phyloP scores from a whole-genome alignment of 164 flowering plant genomes.

The Saururus chinensis region DNA sequence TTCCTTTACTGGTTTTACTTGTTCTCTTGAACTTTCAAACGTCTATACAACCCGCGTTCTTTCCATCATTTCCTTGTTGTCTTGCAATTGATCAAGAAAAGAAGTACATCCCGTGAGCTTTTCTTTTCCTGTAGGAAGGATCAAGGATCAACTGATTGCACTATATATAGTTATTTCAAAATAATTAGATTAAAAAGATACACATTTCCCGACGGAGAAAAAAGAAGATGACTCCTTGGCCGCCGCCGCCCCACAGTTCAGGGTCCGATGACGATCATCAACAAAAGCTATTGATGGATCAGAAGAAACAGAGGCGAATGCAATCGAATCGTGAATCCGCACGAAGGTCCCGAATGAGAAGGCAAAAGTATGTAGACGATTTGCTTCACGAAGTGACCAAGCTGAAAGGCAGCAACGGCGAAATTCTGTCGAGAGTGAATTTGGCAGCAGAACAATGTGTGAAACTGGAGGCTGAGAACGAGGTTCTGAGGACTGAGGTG shows the following conservation, averaged over 20 bases:
- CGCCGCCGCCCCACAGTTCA: background rate
- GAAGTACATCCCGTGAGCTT: too few species aligned
- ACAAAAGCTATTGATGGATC: constrained; percentile 49
- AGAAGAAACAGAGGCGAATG: constrained; percentile 83
- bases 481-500: constrained; percentile 20
- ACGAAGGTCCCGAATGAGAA: constrained; percentile 80
- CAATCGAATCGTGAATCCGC: constrained; percentile 93
- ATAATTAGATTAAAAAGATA: too few species aligned
- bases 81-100: background rate
- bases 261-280: constrained; percentile 1
- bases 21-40: constrained; percentile 39
- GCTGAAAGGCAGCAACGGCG: background rate
- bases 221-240: background rate
- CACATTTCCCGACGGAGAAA: too few species aligned
- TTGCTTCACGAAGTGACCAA: background rate
- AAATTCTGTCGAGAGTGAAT: too few species aligned
- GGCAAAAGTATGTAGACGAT: constrained; percentile 83
- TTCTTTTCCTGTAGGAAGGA: too few species aligned
- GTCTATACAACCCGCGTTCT: background rate
- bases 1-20: constrained; percentile 75
- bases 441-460: too few species aligned
- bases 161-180: too few species aligned
- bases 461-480: constrained; percentile 29
- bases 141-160: too few species aligned
- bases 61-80: background rate